Evolutionary conservation across 768 basidiomycete genomes (phyloP).

Genomic region (Candolleomyces aberdarensis): DNA sequence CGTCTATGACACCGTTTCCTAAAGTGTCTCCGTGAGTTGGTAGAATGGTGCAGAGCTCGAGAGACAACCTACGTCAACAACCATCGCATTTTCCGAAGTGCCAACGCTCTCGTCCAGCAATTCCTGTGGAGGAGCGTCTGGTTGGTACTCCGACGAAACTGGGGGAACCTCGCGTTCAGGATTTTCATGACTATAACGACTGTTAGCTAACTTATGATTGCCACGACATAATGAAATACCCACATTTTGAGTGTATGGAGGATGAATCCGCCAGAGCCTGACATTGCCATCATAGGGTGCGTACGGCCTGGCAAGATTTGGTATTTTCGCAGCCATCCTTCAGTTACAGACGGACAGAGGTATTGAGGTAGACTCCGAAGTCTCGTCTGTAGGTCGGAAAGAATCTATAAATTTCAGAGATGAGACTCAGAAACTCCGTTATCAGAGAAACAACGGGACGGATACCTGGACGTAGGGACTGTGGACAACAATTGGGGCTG

Average conservation of each 20-base stretch:
- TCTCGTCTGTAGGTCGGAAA: slow-evolving; percentile 74
- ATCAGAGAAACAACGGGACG: too few relatives aligned
- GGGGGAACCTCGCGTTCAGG: not conserved
- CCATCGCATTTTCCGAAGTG: slow-evolving; percentile 1
- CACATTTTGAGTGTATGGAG: slow-evolving; percentile 88
- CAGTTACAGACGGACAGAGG: slow-evolving; percentile 77
- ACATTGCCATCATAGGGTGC: slow-evolving; percentile 91
- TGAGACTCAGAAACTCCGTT: too few relatives aligned
- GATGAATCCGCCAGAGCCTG: slow-evolving; percentile 86
- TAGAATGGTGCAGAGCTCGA: not conserved
- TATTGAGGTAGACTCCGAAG: slow-evolving; percentile 65
- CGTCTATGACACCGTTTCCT: not conserved
- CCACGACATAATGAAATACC: slow-evolving; percentile 8
- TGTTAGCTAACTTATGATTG: slow-evolving; percentile 1
- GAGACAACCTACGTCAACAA: slow-evolving; percentile 5
- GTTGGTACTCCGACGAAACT: not conserved
- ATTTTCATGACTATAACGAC: slow-evolving; percentile 1
- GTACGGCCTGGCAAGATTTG: slow-evolving; percentile 94
- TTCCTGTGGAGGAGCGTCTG: not conserved
- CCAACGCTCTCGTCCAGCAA: not conserved
- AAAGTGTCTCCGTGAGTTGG: not conserved
- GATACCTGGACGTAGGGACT: slow-evolving; percentile 75
- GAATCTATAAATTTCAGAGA: slow-evolving; percentile 40
- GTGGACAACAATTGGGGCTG: slow-evolving; percentile 82
- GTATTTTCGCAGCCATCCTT: slow-evolving; percentile 86